phyloP scores from a whole-genome alignment of 2,329 filamentous ascomycete species.

The Alternaria brassicicola region DNA sequence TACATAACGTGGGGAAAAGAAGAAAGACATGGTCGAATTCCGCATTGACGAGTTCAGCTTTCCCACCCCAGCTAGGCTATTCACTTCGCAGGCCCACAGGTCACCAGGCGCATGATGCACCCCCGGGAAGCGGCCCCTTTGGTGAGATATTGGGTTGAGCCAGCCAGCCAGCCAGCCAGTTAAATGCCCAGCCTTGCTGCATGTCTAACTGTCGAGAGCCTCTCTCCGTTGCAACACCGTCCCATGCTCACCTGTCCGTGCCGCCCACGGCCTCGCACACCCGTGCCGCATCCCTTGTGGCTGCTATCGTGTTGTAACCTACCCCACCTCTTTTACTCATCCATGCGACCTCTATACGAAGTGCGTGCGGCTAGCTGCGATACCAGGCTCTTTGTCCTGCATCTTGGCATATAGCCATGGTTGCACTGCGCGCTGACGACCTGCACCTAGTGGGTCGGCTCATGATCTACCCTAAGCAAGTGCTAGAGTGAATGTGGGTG shows the following conservation, averaged over 20 bases:
- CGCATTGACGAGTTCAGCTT: slow-evolving; percentile 11
- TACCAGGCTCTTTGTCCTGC: slow-evolving; percentile 10
- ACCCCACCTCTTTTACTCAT: slow-evolving; percentile 21
- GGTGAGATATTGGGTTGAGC: slow-evolving; percentile 30
- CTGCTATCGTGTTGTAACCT: slow-evolving; percentile 35
- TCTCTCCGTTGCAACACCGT: slow-evolving; percentile 15
- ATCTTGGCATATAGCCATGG: slow-evolving; percentile 8
- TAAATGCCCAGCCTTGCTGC: slow-evolving; percentile 36
- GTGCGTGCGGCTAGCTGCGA: slow-evolving; percentile 7
- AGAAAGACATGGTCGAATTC: slow-evolving; percentile 33
- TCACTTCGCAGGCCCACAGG: slow-evolving; percentile 9
- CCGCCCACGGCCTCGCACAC: slow-evolving; percentile 2
- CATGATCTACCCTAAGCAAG: not conserved
- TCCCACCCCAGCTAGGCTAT: slow-evolving; percentile 17
- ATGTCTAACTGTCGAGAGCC: slow-evolving; percentile 24
- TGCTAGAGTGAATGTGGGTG: slow-evolving; percentile 1
- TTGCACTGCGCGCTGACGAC: slow-evolving; percentile 11
- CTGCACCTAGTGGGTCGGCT: slow-evolving; percentile 18
- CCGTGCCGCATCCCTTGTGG: slow-evolving; percentile 20
- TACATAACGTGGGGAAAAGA: slow-evolving; percentile 7
- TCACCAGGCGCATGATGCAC: slow-evolving; percentile 12
- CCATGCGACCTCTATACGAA: not conserved
- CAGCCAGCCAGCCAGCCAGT: slow-evolving; percentile 23
- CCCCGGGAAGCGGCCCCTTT: slow-evolving; percentile 15
- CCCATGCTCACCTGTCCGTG: slow-evolving; percentile 1